phyloP scores from a whole-genome alignment of 1,284 basidiomycete genomes.

The Pseudozyma sp. region DNA sequence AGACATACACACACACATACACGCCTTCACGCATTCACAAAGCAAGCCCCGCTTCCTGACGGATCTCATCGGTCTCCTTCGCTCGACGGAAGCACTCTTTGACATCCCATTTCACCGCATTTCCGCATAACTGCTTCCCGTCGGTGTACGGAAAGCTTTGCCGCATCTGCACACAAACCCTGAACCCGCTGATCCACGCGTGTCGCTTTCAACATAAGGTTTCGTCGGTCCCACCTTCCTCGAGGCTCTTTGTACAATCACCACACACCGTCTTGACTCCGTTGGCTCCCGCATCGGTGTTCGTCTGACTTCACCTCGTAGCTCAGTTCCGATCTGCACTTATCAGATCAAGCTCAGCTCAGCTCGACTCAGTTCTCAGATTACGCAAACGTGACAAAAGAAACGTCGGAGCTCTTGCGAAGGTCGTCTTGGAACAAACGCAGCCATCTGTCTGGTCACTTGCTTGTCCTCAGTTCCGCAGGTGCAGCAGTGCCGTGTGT shows the following conservation, averaged over 20 bases:
- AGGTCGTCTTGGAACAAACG: neutral
- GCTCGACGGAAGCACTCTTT: neutral
- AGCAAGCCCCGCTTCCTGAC: neutral
- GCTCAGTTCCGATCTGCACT: conserved; percentile 6
- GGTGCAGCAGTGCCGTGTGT: no score
- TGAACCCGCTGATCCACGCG: conserved; percentile 1
- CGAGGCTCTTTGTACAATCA: neutral
- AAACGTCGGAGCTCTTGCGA: no score
- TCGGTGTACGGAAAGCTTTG: conserved; percentile 3
- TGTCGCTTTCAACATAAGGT: neutral
- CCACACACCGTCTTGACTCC: neutral
- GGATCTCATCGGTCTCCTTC: neutral
- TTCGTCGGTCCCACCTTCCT: neutral
- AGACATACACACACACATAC: no score
- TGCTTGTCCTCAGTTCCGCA: neutral
- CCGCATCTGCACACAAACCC: neutral
- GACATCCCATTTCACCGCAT: no score
- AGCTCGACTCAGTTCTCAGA: neutral
- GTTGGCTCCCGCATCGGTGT: neutral
- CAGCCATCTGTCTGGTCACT: neutral
- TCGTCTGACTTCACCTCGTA: neutral
- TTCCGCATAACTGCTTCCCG: neutral
- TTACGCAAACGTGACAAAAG: no score
- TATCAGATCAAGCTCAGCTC: neutral
- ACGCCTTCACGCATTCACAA: no score